Percentiles rank a stretch among this genome's conserved stretches.
Evolutionary conservation across 2,329 filamentous ascomycete species (phyloP).

Genomic region (Colletotrichum lupini): DNA sequence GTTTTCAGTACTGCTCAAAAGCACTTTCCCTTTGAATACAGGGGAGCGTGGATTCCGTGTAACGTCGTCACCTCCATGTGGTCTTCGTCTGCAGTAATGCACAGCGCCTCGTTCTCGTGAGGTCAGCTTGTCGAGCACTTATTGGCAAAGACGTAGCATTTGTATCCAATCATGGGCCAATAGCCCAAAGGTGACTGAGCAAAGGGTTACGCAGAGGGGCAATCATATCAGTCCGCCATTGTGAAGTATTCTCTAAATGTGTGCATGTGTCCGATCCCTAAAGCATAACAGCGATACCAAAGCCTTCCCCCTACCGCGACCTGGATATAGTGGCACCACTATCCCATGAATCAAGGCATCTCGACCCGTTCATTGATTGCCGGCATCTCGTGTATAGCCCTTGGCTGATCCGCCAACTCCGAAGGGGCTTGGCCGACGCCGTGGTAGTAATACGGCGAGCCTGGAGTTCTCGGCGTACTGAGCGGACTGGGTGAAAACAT

Average conservation of each 20-base stretch:
- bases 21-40: too few relatives aligned
- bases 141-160: not conserved
- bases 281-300: not conserved
- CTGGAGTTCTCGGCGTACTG: constrained; percentile 13
- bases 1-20: too few relatives aligned
- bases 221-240: not conserved
- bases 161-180: not conserved
- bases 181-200: not conserved
- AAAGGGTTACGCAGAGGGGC: too few relatives aligned
- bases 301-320: not conserved
- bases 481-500: not conserved
- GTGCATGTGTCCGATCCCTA: not conserved
- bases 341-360: not conserved
- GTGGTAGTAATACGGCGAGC: not conserved
- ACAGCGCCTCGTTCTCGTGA: too few relatives aligned
- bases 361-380: constrained; percentile 21
- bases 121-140: too few relatives aligned
- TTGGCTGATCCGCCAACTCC: constrained; percentile 4
- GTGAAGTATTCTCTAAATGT: not conserved
- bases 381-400: constrained; percentile 23
- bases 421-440: not conserved
- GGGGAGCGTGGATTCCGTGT: too few relatives aligned
- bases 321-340: not conserved
- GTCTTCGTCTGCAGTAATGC: too few relatives aligned
- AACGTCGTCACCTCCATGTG: too few relatives aligned